These are phyloP conservation scores for Zhuliangozyma blackwelliae DNA, from an alignment of 1,139 yeast genomes.

Conservation along the genomic window DNA sequence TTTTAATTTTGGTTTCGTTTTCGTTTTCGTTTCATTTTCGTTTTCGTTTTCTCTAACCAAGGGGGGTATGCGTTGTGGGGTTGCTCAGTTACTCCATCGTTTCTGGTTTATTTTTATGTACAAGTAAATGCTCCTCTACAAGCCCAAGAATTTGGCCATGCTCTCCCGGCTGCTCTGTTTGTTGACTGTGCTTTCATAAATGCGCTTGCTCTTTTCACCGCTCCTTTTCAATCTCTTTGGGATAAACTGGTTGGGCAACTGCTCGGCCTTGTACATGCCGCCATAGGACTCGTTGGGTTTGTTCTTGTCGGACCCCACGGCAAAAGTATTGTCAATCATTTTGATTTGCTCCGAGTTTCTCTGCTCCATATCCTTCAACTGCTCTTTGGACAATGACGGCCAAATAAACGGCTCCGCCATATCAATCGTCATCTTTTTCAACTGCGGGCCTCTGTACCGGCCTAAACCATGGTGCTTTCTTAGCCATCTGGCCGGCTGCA, in stretches of 20 bases:
- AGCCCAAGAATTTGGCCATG: no score
- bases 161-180: no score
- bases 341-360: slow-evolving; percentile 24
- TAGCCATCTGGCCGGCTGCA: slow-evolving; percentile 67
- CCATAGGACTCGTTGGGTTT: slow-evolving; percentile 72
- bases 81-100: no score
- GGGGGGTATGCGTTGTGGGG: no score
- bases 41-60: no score
- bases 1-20: no score
- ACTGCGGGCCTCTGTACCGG: slow-evolving; percentile 75
- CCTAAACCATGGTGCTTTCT: slow-evolving; percentile 61
- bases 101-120: slow-evolving; percentile 1
- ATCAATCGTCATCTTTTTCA: slow-evolving; percentile 91
- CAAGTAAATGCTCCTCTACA: background rate
- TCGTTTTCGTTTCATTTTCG: no score
- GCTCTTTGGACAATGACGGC: slow-evolving; percentile 60
- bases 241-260: slow-evolving; percentile 67
- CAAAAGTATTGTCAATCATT: slow-evolving; percentile 7
- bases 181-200: no score
- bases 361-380: slow-evolving; percentile 20
- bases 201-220: no score
- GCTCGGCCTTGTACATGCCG: slow-evolving; percentile 72
- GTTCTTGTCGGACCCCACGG: slow-evolving; percentile 61
- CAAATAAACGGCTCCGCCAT: slow-evolving; percentile 91
- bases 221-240: slow-evolving; percentile 37